Evolutionary conservation across 139 green algal species (phyloP), one percentile per base, ranked within the genome.

Genomic region (Coelastrella sp.): DNA sequence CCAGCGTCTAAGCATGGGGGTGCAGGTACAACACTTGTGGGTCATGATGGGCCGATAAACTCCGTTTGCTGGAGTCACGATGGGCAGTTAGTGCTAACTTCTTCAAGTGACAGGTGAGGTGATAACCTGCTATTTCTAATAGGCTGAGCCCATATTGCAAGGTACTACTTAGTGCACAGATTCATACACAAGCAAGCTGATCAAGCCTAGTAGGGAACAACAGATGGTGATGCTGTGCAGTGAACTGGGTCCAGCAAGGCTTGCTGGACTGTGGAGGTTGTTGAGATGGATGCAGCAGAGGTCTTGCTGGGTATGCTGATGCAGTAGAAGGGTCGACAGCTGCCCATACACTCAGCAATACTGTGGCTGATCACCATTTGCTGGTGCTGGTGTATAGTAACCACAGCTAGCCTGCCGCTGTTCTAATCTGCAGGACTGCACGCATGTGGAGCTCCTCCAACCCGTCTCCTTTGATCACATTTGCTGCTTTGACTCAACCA

Each of bases 21-120:
- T 15, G 87, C 91, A 25, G 89, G 89, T 45, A 89, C 86, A 2
- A 72, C 88, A 59, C 82, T 91, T 30, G 43, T 91, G 17, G 87
- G 81, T 21, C 89, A 92, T 74, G 83, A 88, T 43, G 89, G 57
- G 35, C 30, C 71, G 2, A 72, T 93, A 19, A 59, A 53, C 41
- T 53, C 48, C 8, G 79, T 63, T 19, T 73, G 76, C 41, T 93
- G 89, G 89, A 90, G 79, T 68, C 72, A 90, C 35, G 79, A 89
- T 53, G 85, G 88, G 37, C 87, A 68, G 15, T 53, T 91, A 67
- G 38, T 92, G 51, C 89, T 94, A 50, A 93, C 89, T 2, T 86
- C 86, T 9, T 93, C 89, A 35, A 13, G n/a, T 21, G 78, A 67
- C 40, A 35, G 23, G 62, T 64, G 19, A 27, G 48, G 13, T 2